Conservation (phyloP, 2,329 filamentous ascomycete species). For the Neonectria ditissima region DNA sequence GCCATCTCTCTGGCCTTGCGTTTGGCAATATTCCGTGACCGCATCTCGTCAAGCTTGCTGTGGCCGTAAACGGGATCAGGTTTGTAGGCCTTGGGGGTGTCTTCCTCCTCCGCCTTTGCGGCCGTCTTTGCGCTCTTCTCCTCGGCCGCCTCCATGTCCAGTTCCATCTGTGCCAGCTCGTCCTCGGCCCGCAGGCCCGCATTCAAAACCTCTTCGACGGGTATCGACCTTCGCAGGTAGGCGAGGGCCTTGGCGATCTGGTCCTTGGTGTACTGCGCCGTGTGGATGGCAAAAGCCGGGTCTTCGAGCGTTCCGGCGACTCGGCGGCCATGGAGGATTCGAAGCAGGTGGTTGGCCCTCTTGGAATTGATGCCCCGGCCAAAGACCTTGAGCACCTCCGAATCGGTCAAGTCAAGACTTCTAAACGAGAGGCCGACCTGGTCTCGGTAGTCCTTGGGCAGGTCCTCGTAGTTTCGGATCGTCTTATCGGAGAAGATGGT, state of each 20-base stretch:
- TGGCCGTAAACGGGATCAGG: constrained; percentile 67
- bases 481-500: constrained; percentile 53
- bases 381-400: constrained; percentile 63
- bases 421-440: constrained; percentile 66
- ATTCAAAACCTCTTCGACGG: constrained; percentile 71
- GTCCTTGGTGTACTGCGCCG: constrained; percentile 54
- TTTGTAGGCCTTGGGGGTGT: constrained; percentile 43
- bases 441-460: constrained; percentile 70
- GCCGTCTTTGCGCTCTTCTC: constrained; percentile 35
- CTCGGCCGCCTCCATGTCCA: constrained; percentile 45
- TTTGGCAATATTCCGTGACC: constrained; percentile 63
- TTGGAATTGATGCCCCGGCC: constrained; percentile 58
- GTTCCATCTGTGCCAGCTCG: constrained; percentile 67
- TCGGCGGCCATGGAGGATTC: constrained; percentile 71
- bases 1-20: constrained; percentile 60
- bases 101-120: constrained; percentile 38
- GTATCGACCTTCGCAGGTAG: constrained; percentile 66
- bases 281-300: constrained; percentile 63
- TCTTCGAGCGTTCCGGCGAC: constrained; percentile 74
- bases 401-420: constrained; percentile 59
- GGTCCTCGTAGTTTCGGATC: constrained; percentile 66
- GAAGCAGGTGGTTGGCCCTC: constrained; percentile 65
- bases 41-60: constrained; percentile 68
- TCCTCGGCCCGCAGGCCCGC: constrained; percentile 72
- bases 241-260: constrained; percentile 62